Evolutionary conservation across 257 asterid species (phyloP), one percentile per base, ranked within the genome.

Genomic region (Gardenia jasminoides): DNA sequence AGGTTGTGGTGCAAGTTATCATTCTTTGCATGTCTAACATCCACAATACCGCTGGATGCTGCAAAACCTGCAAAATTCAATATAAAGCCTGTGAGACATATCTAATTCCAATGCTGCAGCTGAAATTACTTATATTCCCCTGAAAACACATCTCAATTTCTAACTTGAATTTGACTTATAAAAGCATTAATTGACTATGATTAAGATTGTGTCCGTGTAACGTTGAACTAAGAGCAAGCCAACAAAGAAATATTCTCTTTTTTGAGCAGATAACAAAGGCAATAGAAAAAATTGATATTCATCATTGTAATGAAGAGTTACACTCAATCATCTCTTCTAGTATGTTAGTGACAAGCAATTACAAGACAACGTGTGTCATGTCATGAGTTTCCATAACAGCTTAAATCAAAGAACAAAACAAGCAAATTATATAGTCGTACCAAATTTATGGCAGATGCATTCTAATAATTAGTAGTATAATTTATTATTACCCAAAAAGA

Each of bases 1-100:
- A 59, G 31, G 56, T 28, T 88, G 81, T 76, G 86, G 74, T 65
- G 86, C 85, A 71, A 26, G 59, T 64, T 62, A 69, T 85, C 89
- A 67, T 17, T 68, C 48, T 74, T 80, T 67, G 72, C 70, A 74
- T 87, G 77, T 44, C 78, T 79, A 15, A 16, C 19, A 76, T 41
- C 76, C 74, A 62, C 46, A 44, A 56, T 80, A 72, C 82, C 24
- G 74, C 82, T 17, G 8, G 52, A 73, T 83, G 68, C 66, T 20
- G 30, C 66, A 77, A 85, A 80, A 82, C 84, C 71, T 73, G 78
- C 19, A 68, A 44, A 52, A 74, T 44, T 19, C 20, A 46, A 48
- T 46, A 11, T 46, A 56, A 62, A 39, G 10, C 22, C 15, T 10
- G 10, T 30, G 66, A 74, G 52, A 54, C 61, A 54, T 19, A 54